Base-by-base conservation (phyloP, 2,329 filamentous ascomycete species). In the Fusarium virguliforme region DNA sequence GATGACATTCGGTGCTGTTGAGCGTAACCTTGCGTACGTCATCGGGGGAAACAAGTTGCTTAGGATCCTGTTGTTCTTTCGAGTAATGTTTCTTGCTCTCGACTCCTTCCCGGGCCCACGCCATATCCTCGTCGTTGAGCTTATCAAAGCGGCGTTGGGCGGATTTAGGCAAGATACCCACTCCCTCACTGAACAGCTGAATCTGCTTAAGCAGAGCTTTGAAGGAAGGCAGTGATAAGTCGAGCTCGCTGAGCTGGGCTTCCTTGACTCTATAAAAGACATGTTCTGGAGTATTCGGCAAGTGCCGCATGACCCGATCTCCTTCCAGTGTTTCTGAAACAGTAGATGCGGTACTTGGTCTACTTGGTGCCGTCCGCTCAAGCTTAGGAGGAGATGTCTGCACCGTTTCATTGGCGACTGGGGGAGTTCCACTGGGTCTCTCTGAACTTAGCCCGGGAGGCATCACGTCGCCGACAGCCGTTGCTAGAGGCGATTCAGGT, bases 21-120 rank as follows among this genome's bases (percentile, higher is more conserved):
- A 2, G 8, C 15, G 32, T 38, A 9, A 57, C 10, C 26, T 46
- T 43, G 6, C 26, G 26, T 4, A 57, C 54, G 12, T 41, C 37
- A 4, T 6, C 26, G 10, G 12, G 54, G 18, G 38, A 26, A 7
- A 13, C 15, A 24, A 41, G 34, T 6, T 41, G 15, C 26, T 38
- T 37, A 32, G 43, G 38, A n/a, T 4, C n/a, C 28, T 57, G 24
- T 32, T 37, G 38, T 34, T 57, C 38, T 30, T 40, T 57, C 9
- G 37, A 57, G 54, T 57, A 57, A 37, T 57, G 26, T 43, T 34
- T 43, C 3, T 15, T 32, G 13, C 37, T 43, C 54, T 41, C 22
- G n/a, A n/a, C n/a, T 3, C 37, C n/a, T 18, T 40, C n/a, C 10
- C 37, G n/a, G 24, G 54, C 54, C 54, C 37, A 57, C 37, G 43